These are phyloP conservation scores for Venturia pyrina DNA, from an alignment of 2,329 filamentous ascomycete genomes.

Conservation along the genomic window DNA sequence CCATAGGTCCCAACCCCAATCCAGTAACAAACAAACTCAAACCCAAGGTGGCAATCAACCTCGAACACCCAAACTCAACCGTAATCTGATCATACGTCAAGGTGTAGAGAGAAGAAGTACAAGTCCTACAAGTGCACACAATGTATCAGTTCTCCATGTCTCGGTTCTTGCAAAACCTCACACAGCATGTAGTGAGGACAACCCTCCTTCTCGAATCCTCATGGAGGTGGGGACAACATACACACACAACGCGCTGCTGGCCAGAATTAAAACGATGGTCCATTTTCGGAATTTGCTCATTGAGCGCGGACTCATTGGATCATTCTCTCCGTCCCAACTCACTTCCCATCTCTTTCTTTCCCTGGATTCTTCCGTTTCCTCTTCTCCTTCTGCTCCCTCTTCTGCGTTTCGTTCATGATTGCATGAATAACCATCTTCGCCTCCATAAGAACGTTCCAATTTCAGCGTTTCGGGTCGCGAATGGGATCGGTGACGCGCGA, in stretches of 20 bases:
- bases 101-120: slow-evolving; percentile 81
- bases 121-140: slow-evolving; percentile 31
- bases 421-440: slow-evolving; percentile 28
- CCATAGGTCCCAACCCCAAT: slow-evolving; percentile 29
- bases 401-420: slow-evolving; percentile 18
- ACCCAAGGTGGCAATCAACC: slow-evolving; percentile 32
- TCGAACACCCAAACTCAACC: slow-evolving; percentile 27
- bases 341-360: slow-evolving; percentile 52
- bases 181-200: slow-evolving; percentile 5
- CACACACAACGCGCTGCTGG: slow-evolving; percentile 69
- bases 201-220: not conserved
- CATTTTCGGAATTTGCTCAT: slow-evolving; percentile 61
- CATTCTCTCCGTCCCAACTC: slow-evolving; percentile 61
- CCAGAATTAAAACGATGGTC: slow-evolving; percentile 67
- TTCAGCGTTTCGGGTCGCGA: not conserved
- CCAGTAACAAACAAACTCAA: slow-evolving; percentile 34
- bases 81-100: slow-evolving; percentile 60
- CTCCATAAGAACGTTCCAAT: slow-evolving; percentile 21
- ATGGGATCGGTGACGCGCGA: not conserved
- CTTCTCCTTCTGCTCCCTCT: slow-evolving; percentile 9
- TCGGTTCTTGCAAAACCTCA: slow-evolving; percentile 9
- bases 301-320: slow-evolving; percentile 65
- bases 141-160: not conserved
- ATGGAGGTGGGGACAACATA: slow-evolving; percentile 40
- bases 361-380: slow-evolving; percentile 17